Conservation (phyloP, 1,139 yeast species). For the Suhomyces terraborum region DNA sequence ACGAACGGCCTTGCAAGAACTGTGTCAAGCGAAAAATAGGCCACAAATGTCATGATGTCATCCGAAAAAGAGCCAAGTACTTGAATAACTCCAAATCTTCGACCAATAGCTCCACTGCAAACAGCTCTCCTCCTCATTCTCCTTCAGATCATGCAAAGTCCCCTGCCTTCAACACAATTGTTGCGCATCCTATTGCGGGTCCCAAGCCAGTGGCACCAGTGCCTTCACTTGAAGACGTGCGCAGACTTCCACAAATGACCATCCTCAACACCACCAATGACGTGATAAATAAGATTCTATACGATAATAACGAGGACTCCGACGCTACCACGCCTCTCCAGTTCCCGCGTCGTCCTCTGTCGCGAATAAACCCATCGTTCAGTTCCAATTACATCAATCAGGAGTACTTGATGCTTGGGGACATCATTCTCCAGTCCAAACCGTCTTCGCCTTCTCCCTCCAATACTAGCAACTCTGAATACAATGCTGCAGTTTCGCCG, state of each 20-base stretch:
- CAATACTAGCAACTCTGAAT: constrained; percentile 31
- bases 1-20: constrained; percentile 66
- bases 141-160: constrained; percentile 4
- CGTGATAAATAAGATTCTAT: constrained; percentile 35
- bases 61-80: constrained; percentile 56
- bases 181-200: neutral
- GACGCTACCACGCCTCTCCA: constrained; percentile 22
- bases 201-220: neutral
- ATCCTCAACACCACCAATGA: constrained; percentile 43
- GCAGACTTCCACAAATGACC: constrained; percentile 15
- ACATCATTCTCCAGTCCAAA: constrained; percentile 50
- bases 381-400: constrained; percentile 51
- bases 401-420: constrained; percentile 62
- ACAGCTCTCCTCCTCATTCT: constrained; percentile 7
- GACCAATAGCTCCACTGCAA: constrained; percentile 7
- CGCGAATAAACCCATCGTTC: constrained; percentile 24
- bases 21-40: constrained; percentile 63
- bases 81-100: constrained; percentile 17
- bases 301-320: constrained; percentile 17
- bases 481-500: constrained; percentile 22
- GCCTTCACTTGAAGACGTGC: constrained; percentile 2
- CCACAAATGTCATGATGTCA: constrained; percentile 58
- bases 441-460: constrained; percentile 54
- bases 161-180: neutral
- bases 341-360: constrained; percentile 1